Evolutionary conservation across 768 basidiomycete genomes (phyloP).

Genomic region (Lactarius hatsudake): DNA sequence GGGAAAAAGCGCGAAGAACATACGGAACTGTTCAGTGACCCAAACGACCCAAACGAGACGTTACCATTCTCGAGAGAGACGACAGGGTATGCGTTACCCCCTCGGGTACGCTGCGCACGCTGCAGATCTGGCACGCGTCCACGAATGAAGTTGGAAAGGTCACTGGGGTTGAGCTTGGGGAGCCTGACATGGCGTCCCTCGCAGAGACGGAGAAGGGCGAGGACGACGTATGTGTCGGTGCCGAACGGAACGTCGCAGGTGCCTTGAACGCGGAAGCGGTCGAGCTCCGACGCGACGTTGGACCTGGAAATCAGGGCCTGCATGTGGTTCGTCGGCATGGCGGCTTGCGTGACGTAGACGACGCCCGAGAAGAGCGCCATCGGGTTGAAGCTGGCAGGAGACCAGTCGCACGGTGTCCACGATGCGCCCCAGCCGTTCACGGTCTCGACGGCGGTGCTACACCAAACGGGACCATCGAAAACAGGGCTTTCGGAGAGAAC

Average conservation of each 20-base stretch:
- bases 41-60: background rate
- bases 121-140: background rate
- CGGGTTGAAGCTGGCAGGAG: background rate
- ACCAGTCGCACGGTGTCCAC: slow-evolving; percentile 6
- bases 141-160: background rate
- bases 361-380: slow-evolving; percentile 6
- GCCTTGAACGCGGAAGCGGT: background rate
- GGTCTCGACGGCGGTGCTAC: slow-evolving; percentile 11
- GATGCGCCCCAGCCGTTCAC: slow-evolving; percentile 11
- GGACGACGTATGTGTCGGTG: slow-evolving; percentile 2
- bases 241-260: slow-evolving; percentile 2
- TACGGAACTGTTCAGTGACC: background rate
- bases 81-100: background rate
- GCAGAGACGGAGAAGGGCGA: slow-evolving; percentile 12
- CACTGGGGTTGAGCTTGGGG: background rate
- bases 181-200: slow-evolving; percentile 1
- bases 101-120: background rate
- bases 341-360: background rate
- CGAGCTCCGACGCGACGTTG: slow-evolving; percentile 17
- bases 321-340: background rate
- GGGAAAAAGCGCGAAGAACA: background rate
- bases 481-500: slow-evolving; percentile 5
- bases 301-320: background rate
- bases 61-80: slow-evolving; percentile 1
- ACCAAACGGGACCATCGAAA: slow-evolving; percentile 9